Evolutionary conservation across 106 monocot species (phyloP).

Genomic region (Hemerocallis citrina): DNA sequence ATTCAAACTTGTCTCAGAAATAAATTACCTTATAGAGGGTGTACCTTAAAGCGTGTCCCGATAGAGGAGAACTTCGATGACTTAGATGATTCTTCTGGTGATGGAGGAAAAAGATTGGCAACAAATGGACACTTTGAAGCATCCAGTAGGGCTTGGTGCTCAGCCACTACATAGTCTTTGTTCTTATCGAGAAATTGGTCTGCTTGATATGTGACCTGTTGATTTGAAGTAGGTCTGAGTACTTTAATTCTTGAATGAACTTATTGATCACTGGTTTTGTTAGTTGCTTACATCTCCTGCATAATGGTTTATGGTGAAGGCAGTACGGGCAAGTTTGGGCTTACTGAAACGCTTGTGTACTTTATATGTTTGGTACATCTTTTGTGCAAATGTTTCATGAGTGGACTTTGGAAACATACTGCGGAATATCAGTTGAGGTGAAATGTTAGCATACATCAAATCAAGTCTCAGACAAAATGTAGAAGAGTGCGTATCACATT

Average conservation of each 20-base stretch:
- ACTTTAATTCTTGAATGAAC: not conserved
- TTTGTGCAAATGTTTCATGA: conserved; percentile 93
- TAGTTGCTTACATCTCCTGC: conserved; percentile 81
- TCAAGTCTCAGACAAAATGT: not conserved
- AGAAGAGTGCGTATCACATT: not conserved
- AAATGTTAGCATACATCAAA: not conserved
- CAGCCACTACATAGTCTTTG: conserved; percentile 97
- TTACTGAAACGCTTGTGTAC: conserved; percentile 91
- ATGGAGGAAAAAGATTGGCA: conserved; percentile 82
- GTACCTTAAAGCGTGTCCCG: conserved; percentile 94
- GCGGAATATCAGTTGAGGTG: conserved; percentile 18
- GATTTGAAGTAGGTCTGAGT: conserved; percentile 4
- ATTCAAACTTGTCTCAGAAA: not conserved
- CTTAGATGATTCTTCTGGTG: conserved; percentile 84
- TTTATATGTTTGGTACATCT: conserved; percentile 97
- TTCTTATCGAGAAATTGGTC: conserved; percentile 95
- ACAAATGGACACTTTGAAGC: conserved; percentile 66
- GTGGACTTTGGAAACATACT: conserved; percentile 99
- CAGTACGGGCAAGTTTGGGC: conserved; percentile 88
- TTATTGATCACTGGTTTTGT: not conserved
- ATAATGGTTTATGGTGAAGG: conserved; percentile 95
- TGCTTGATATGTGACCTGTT: conserved; percentile 90
- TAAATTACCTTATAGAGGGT: not conserved
- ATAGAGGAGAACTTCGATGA: conserved; percentile 92
- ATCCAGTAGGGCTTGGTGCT: conserved; percentile 83